Base-by-base conservation (phyloP, 352 stramenopile species). In the Phytophthora rubi region DNA sequence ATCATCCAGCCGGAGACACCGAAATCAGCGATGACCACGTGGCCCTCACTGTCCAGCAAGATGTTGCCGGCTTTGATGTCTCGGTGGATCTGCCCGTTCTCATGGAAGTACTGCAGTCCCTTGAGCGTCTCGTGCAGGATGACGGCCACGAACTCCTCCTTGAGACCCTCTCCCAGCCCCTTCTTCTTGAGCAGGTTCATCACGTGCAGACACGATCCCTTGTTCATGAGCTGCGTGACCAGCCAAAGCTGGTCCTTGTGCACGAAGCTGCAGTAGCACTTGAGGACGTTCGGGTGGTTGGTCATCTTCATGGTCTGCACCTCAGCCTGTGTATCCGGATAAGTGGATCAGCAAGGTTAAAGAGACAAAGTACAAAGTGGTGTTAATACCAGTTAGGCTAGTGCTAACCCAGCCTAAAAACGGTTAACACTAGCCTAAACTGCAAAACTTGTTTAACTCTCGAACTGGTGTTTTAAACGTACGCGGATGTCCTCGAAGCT, bases 51-150 rank as follows among this genome's bases (percentile, higher is more conserved):
- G 73, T 98, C 92, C 48, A 99, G 66, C 21, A 99, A 74, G 57
- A 99, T 98, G 80, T 99, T 99, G n/a, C 97, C 97, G 2, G 97
- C 98, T 85, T 99, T 99, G 69, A 99, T 98, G 83, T 98, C 93
- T 88, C 96, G 85, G 73, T 99, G 98, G 77, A 99, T 99, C 76
- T 99, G 94, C 4, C 97, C 97, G 67, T 99, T 98, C 63, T 99
- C 94, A 74, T 99, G 98, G 76, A 99, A 99, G 82, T 99, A 99
- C 75, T 99, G 92, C 32, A 99, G 83, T 0, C 97, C 98, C 63
- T 99, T 88, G 13, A 99, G 85, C 21, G 97, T 95, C 77, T 99
- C 93, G 70, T 99, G 93, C 15, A 99, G 81, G 59, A 99, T 98
- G 54, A 99, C 98, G 30, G 95, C 93, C 47, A 99, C 97, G 61